Evolutionary conservation across 2,329 filamentous ascomycete genomes (phyloP).

Genomic region (Aspergillus niger): DNA sequence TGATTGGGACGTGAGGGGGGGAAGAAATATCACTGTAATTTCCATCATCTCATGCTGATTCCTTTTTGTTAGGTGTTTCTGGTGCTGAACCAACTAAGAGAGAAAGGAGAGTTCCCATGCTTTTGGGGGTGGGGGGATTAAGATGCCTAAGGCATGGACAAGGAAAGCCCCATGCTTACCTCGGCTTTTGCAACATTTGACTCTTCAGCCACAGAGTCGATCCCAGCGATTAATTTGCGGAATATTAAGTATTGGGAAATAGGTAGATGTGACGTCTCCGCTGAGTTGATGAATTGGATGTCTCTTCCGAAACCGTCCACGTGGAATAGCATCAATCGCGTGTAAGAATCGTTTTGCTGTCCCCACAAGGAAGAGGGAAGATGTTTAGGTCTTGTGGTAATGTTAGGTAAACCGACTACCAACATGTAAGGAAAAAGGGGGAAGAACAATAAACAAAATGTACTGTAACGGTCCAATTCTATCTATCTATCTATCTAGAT

Average conservation of each 20-base stretch:
- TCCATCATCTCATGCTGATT: background rate
- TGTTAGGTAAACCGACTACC: no score
- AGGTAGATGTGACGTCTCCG: background rate
- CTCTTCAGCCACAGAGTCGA: background rate
- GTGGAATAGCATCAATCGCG: background rate
- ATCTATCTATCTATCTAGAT: no score
- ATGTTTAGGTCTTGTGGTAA: no score
- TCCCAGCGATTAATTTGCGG: background rate
- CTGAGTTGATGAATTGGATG: background rate
- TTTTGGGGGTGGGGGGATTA: background rate
- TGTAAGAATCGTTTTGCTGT: background rate
- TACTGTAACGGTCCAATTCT: no score
- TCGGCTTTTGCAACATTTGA: no score
- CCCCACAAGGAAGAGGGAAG: no score
- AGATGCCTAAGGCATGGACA: background rate
- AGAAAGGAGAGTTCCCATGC: background rate
- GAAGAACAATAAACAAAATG: no score
- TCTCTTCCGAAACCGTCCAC: background rate
- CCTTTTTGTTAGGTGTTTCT: background rate
- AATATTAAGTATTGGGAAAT: background rate
- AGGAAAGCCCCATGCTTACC: background rate
- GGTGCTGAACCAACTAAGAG: background rate
- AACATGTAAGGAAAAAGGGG: no score
- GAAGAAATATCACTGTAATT: background rate
- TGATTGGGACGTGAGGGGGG: background rate